Evolutionary conservation across 164 flowering plant species (phyloP).

Genomic region (Santalum album): DNA sequence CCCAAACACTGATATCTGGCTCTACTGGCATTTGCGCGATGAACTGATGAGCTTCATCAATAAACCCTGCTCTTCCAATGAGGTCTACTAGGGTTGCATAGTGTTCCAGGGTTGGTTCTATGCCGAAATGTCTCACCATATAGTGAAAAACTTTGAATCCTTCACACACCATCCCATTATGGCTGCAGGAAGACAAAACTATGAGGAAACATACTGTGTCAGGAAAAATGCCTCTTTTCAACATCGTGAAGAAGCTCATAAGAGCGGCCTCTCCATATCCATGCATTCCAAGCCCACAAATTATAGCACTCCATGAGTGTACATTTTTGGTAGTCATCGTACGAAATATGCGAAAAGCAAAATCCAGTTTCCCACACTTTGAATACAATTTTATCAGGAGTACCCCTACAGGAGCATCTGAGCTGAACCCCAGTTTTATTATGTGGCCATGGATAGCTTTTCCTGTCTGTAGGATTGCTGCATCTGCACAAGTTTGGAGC

Average conservation of each 20-base stretch:
- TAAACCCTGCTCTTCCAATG: conserved; percentile 1
- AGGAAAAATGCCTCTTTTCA: not conserved
- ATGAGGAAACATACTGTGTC: not conserved
- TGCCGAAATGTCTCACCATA: not conserved
- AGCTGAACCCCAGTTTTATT: not conserved
- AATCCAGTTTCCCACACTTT: not conserved
- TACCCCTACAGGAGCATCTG: not conserved
- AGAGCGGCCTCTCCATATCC: conserved; percentile 2
- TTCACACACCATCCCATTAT: not conserved
- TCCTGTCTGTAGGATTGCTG: not conserved
- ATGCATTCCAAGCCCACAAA: not conserved
- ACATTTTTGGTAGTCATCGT: not conserved
- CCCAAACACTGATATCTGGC: not conserved
- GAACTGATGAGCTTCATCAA: not conserved
- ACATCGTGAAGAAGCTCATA: not conserved
- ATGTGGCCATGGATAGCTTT: not conserved
- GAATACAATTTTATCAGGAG: not conserved
- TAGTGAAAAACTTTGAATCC: not conserved
- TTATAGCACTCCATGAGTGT: not conserved
- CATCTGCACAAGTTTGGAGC: not conserved
- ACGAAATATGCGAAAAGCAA: not conserved
- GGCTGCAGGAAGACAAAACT: conserved; percentile 5
- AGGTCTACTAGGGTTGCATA: not conserved
- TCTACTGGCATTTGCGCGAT: not conserved
- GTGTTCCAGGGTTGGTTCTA: not conserved